Evolutionary conservation across 371 early-diverging fungal genomes (phyloP).

Genomic region (Apophysomyces elegans): DNA sequence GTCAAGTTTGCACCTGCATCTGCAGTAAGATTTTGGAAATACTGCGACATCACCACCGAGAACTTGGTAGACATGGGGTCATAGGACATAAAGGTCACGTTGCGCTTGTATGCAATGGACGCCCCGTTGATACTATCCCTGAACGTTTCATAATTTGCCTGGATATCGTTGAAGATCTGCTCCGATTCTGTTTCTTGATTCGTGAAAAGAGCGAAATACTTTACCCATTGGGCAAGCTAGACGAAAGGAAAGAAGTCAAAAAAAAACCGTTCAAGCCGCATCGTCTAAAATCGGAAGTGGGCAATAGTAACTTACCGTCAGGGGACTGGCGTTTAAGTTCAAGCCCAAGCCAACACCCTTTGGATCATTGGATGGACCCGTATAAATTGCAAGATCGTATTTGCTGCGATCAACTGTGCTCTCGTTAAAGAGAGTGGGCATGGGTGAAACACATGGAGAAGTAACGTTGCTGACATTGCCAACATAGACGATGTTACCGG

Average conservation of each 20-base stretch:
- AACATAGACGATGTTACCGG: constrained; percentile 23
- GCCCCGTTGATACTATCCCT: constrained; percentile 24
- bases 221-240: constrained; percentile 39
- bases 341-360: constrained; percentile 34
- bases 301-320: constrained; percentile 23
- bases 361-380: constrained; percentile 27
- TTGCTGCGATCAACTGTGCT: constrained; percentile 16
- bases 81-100: constrained; percentile 34
- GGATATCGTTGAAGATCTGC: constrained; percentile 28
- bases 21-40: constrained; percentile 30
- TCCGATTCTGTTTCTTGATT: constrained; percentile 33
- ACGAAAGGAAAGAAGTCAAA: not conserved
- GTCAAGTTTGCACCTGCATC: constrained; percentile 34
- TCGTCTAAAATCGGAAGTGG: not conserved
- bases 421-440: constrained; percentile 14
- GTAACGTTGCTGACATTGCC: constrained; percentile 23
- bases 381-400: constrained; percentile 32
- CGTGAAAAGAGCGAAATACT: constrained; percentile 33
- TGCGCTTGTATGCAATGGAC: constrained; percentile 26
- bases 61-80: constrained; percentile 28
- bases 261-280: not conserved
- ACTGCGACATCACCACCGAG: constrained; percentile 26
- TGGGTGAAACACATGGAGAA: constrained; percentile 19
- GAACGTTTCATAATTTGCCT: constrained; percentile 23
- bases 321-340: constrained; percentile 22